Conservation (phyloP, 179 eudicot species). For the Spergularia azorica region DNA sequence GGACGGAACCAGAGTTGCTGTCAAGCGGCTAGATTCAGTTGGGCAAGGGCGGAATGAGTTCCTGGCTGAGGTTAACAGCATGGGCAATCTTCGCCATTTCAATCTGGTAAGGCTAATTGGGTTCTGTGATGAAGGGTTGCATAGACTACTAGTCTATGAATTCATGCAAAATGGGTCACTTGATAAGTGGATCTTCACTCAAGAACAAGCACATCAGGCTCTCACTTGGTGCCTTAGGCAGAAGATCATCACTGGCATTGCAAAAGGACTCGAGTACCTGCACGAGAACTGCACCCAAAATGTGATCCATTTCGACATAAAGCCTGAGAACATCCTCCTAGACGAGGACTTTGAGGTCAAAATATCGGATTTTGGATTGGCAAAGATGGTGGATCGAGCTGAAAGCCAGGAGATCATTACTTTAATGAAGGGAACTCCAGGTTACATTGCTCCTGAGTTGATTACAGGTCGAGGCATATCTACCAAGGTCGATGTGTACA, state of each 20-base stretch:
- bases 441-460: slow-evolving; percentile 30
- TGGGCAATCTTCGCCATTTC: slow-evolving; percentile 47
- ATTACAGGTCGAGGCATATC: slow-evolving; percentile 8
- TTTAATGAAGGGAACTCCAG: background rate
- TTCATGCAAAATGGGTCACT: slow-evolving; percentile 59
- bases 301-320: slow-evolving; percentile 55
- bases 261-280: slow-evolving; percentile 57
- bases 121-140: slow-evolving; percentile 38
- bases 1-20: slow-evolving; percentile 57
- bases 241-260: slow-evolving; percentile 49
- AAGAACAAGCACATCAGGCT: background rate
- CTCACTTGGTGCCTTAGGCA: slow-evolving; percentile 32
- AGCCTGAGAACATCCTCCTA: slow-evolving; percentile 61
- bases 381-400: slow-evolving; percentile 4
- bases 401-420: no score
- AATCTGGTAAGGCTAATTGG: slow-evolving; percentile 53
- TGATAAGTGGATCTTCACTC: slow-evolving; percentile 41
- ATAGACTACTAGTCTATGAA: slow-evolving; percentile 66
- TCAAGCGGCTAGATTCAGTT: slow-evolving; percentile 55
- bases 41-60: slow-evolving; percentile 55
- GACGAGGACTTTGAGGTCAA: slow-evolving; percentile 35
- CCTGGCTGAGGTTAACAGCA: slow-evolving; percentile 44
- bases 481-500: slow-evolving; percentile 22
- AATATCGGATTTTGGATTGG: slow-evolving; percentile 28
- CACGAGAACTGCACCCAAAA: slow-evolving; percentile 52